These are phyloP conservation scores for Malus orientalis DNA, from an alignment of 306 rosid species.

Conservation along the genomic window DNA sequence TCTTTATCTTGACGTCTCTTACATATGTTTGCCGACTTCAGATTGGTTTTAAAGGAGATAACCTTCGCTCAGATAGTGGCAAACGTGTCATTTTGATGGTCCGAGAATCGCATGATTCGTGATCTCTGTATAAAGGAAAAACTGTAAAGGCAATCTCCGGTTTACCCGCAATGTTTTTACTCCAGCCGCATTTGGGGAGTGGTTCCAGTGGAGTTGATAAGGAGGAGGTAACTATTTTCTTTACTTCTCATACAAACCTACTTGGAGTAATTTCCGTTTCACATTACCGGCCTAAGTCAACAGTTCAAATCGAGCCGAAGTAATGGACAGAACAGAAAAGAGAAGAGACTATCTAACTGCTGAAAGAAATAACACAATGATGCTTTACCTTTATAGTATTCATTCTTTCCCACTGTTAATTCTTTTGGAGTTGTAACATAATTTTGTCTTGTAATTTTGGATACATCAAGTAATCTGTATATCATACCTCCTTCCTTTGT, in stretches of 20 bases:
- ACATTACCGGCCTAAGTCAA: slow-evolving; percentile 32
- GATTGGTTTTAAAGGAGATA: slow-evolving; percentile 77
- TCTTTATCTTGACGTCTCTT: background rate
- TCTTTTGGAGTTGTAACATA: slow-evolving; percentile 42
- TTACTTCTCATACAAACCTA: slow-evolving; percentile 22
- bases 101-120: slow-evolving; percentile 58
- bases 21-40: slow-evolving; percentile 17
- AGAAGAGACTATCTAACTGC: slow-evolving; percentile 10
- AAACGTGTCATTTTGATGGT: slow-evolving; percentile 83
- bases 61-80: slow-evolving; percentile 74
- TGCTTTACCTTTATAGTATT: background rate
- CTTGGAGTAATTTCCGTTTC: slow-evolving; percentile 28
- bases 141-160: slow-evolving; percentile 9
- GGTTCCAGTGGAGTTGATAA: slow-evolving; percentile 8
- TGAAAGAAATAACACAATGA: background rate
- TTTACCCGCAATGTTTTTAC: slow-evolving; percentile 13
- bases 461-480: background rate
- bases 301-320: slow-evolving; percentile 29
- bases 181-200: slow-evolving; percentile 9
- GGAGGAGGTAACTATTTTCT: slow-evolving; percentile 12
- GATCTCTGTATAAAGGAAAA: slow-evolving; percentile 13
- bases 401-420: slow-evolving; percentile 7
- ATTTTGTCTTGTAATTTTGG: slow-evolving; percentile 21
- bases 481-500: background rate
- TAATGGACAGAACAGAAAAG: slow-evolving; percentile 24